Conservation (phyloP, 2,329 filamentous ascomycete species). For the Aschersonia sp. region DNA sequence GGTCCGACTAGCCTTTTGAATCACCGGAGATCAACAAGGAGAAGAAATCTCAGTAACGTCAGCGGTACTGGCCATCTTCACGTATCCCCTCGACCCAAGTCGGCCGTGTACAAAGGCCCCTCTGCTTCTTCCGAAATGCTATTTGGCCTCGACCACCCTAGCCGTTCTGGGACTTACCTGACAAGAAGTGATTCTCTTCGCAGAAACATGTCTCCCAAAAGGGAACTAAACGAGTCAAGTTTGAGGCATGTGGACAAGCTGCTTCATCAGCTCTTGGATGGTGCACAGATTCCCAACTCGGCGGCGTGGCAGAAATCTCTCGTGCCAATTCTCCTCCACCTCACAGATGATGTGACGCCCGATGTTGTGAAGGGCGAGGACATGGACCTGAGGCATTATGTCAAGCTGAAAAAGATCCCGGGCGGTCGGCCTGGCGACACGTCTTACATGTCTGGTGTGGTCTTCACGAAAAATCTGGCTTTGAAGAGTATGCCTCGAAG, state of each 20-base stretch:
- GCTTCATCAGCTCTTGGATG: slow-evolving; percentile 67
- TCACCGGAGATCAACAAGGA: slow-evolving; percentile 47
- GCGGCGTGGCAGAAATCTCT: slow-evolving; percentile 80
- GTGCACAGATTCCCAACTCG: slow-evolving; percentile 57
- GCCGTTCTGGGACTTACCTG: slow-evolving; percentile 31
- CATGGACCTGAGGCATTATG: slow-evolving; percentile 94
- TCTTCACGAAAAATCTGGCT: slow-evolving; percentile 94
- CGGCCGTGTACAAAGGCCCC: slow-evolving; percentile 40
- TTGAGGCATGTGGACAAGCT: slow-evolving; percentile 77
- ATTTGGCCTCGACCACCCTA: slow-evolving; percentile 29
- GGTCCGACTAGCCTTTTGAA: slow-evolving; percentile 42
- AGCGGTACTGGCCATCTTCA: slow-evolving; percentile 55
- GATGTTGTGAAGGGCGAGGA: slow-evolving; percentile 83
- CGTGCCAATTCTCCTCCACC: slow-evolving; percentile 76
- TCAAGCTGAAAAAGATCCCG: slow-evolving; percentile 93
- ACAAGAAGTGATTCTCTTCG: slow-evolving; percentile 75
- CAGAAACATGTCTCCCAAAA: slow-evolving; percentile 55
- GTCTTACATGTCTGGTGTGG: slow-evolving; percentile 88
- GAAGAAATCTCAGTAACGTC: slow-evolving; percentile 72
- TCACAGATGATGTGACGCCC: slow-evolving; percentile 87
- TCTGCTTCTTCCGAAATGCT: slow-evolving; percentile 36
- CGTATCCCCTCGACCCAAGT: slow-evolving; percentile 56
- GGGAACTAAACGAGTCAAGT: slow-evolving; percentile 78
- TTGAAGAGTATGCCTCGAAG: slow-evolving; percentile 90
- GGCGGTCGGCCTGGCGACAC: slow-evolving; percentile 84